Base-by-base conservation (phyloP, 768 basidiomycete species). In the Hericium alpestre region DNA sequence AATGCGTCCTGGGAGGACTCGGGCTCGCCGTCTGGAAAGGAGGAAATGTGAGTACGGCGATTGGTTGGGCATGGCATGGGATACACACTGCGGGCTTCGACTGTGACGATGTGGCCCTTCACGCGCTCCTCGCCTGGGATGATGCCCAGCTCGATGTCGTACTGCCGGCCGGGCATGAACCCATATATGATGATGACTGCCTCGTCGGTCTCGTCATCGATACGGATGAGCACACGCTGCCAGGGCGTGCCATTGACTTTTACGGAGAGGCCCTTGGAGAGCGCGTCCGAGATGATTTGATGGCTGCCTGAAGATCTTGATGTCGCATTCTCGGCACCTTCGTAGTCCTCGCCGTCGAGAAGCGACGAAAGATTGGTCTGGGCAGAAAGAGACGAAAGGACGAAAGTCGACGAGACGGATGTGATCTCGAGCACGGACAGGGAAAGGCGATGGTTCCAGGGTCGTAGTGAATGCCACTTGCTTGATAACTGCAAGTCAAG, bases 171-270 rank as follows among this genome's bases (percentile, higher is more conserved):
- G 3, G 92, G 93, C 74, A 88, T 80, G 49, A 97, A 76, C 1
- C 90, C 91, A 58, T 92, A 93, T 25, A 97, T 81, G 58, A 95
- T 89, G 54, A 96, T 90, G 56, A 94, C 82, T 0, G 91, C 93
- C 65, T 95, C 88, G 62, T 94, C 92, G 0, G 79, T 77, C 54
- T 82, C 79, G 47, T 93, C 90, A 66, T 89, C 84, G 59, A 90
- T 81, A 54, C 85, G 82, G 56, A 90, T 81, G 65, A 90, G 79
- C 22, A 90, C 86, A 53, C 84, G 76, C 65, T 85, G 81, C 90
- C 90, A 93, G 4, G 79, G 80, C 5, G 83, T 76, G 27, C 81
- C 81, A 61, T 93, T 92, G 52, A 93, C 87, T 46, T 85, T 87
- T 40, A 93, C 83, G 1, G 82, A 83, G 37, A 92, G 77, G 0